Evolutionary conservation across 192 early-diverging fungal genomes (phyloP).

Genomic region (Coemansia sp.): DNA sequence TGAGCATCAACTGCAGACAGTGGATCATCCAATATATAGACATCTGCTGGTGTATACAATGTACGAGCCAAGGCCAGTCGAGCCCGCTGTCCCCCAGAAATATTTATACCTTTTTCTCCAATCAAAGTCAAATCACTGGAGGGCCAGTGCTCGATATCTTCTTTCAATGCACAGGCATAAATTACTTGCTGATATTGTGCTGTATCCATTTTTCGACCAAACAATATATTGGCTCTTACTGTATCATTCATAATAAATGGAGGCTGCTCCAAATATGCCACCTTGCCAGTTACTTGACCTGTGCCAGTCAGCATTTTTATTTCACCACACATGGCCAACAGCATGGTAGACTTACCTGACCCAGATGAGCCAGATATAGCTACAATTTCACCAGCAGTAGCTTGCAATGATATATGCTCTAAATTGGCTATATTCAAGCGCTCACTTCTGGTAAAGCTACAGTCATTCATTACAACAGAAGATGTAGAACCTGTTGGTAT

Average conservation of each 20-base stretch:
- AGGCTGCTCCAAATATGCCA: slow-evolving; percentile 35
- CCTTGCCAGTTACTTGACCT: slow-evolving; percentile 64
- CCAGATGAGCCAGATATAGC: slow-evolving; percentile 58
- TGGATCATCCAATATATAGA: slow-evolving; percentile 33
- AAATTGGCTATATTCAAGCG: slow-evolving; percentile 8
- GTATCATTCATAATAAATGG: slow-evolving; percentile 44
- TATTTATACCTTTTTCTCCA: slow-evolving; percentile 58
- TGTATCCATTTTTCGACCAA: slow-evolving; percentile 20
- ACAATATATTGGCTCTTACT: slow-evolving; percentile 44
- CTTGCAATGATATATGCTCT: neutral
- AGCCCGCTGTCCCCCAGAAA: slow-evolving; percentile 64
- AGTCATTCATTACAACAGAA: neutral
- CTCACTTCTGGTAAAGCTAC: slow-evolving; percentile 6
- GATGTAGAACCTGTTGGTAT: slow-evolving; percentile 9
- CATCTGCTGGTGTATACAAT: slow-evolving; percentile 57
- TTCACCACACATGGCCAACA: slow-evolving; percentile 62
- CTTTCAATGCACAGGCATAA: slow-evolving; percentile 21
- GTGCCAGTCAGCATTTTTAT: slow-evolving; percentile 69
- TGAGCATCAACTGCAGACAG: slow-evolving; percentile 27
- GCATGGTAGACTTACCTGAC: slow-evolving; percentile 57
- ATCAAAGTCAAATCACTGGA: slow-evolving; percentile 54
- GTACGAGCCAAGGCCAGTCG: slow-evolving; percentile 68
- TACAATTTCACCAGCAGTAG: slow-evolving; percentile 24
- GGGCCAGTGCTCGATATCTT: slow-evolving; percentile 16
- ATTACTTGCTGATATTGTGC: slow-evolving; percentile 21